These are phyloP conservation scores for Botryobasidium botryosum DNA, from an alignment of 768 basidiomycete species.

Conservation along the genomic window DNA sequence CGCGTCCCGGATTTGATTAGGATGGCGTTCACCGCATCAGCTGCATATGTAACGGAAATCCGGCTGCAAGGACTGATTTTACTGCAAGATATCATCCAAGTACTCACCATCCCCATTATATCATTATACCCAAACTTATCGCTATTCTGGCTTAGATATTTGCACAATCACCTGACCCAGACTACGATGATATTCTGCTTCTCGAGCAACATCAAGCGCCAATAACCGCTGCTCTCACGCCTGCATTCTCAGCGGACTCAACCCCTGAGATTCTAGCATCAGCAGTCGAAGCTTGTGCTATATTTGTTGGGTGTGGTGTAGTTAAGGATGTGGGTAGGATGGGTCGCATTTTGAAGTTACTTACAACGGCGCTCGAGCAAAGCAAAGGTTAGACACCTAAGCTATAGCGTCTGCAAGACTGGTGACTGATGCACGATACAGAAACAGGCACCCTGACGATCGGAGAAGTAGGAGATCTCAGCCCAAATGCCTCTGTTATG, in stretches of 20 bases:
- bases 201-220: constrained; percentile 98
- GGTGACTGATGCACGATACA: constrained; percentile 18
- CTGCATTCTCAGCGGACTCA: constrained; percentile 88
- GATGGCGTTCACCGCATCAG: constrained; percentile 96
- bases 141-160: constrained; percentile 59
- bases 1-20: constrained; percentile 85
- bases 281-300: constrained; percentile 83
- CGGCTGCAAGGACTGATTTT: constrained; percentile 80
- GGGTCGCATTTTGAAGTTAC: constrained; percentile 83
- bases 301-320: constrained; percentile 89
- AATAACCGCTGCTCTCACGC: constrained; percentile 91
- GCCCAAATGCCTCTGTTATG: constrained; percentile 92
- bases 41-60: constrained; percentile 92
- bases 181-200: constrained; percentile 75
- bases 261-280: constrained; percentile 89
- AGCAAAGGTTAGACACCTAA: constrained; percentile 51
- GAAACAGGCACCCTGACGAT: constrained; percentile 71
- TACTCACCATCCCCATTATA: not conserved
- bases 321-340: constrained; percentile 80
- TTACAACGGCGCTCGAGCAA: constrained; percentile 77
- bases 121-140: not conserved
- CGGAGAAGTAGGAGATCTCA: constrained; percentile 72
- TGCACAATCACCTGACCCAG: constrained; percentile 72
- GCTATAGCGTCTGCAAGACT: not conserved
- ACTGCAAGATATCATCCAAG: constrained; percentile 76